Evolutionary conservation across 805 yeast genomes (phyloP).

Genomic region (Lipomyces kockii): DNA sequence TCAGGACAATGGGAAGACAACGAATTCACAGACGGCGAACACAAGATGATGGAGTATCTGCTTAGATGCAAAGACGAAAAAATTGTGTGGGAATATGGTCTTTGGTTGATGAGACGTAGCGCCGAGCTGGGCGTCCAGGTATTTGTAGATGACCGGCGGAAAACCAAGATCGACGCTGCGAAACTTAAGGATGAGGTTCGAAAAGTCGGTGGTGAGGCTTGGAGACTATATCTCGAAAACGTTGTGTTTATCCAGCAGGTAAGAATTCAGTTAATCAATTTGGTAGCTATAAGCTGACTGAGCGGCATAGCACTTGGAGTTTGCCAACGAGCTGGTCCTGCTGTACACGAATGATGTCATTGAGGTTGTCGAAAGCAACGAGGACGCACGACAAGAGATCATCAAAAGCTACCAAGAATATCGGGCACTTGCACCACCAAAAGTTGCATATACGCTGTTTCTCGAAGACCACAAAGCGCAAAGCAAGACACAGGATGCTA

Average conservation of each 20-base stretch:
- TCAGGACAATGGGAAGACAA: conserved; percentile 40
- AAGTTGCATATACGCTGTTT: conserved; percentile 42
- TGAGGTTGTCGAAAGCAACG: conserved; percentile 36
- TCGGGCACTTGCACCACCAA: conserved; percentile 43
- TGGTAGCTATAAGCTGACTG: neutral
- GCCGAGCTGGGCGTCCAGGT: conserved; percentile 45
- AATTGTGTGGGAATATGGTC: conserved; percentile 48
- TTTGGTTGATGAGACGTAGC: conserved; percentile 44
- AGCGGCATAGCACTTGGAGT: conserved; percentile 37
- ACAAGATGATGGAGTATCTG: conserved; percentile 40
- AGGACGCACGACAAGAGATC: conserved; percentile 33
- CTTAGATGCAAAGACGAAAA: conserved; percentile 39
- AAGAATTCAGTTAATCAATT: neutral
- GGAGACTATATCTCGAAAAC: conserved; percentile 46
- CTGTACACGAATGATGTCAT: conserved; percentile 45
- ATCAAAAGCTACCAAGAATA: conserved; percentile 39
- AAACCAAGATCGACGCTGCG: conserved; percentile 40
- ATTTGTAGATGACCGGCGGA: conserved; percentile 40
- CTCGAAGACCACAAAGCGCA: conserved; percentile 28
- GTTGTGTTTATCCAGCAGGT: conserved; percentile 40
- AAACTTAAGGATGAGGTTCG: conserved; percentile 43
- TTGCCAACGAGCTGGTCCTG: conserved; percentile 44
- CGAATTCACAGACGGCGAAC: conserved; percentile 39
- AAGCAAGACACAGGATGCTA: conserved; percentile 27
- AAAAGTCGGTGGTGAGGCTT: conserved; percentile 44